Evolutionary conservation across 768 basidiomycete genomes (phyloP), one percentile per base, ranked within the genome.

Genomic region (Tephrocybe sp.): DNA sequence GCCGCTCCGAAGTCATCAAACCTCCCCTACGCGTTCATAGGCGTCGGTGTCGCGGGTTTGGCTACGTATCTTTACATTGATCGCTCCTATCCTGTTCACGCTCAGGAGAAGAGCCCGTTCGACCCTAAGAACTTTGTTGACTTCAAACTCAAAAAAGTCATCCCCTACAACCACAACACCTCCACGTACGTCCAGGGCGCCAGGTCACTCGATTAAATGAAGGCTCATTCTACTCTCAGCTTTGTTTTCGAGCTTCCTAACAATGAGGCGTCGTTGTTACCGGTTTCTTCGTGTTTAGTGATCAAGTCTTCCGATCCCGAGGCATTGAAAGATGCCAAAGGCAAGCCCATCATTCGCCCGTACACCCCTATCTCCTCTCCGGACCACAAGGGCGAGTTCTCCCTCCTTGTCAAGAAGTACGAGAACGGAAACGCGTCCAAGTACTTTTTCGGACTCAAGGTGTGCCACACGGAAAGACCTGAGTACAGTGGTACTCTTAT

Each of bases 111-210:
- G 63, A 87, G 84, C 56, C 82, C 86, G 11, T 77, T 93, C 21
- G 86, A 89, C 63, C 80, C 89, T 7, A 70, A 89, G 50, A 82
- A 85, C 55, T 92, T 86, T 61, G 68, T 84, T 42, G 83, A 91
- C 64, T 87, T 97, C 69, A 85, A 83, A 64, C 82, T 98, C 60
- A 88, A 88, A 67, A 82, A 83, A 61, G 67, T 92, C 52, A 71
- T 84, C 52, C 86, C 86, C 0, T 97, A 96, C 77, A 98, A 97
- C 80, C 88, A 98, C 79, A 97, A 98, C 71, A 88, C 92, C 12
- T 75, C 90, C 26, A 82, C 79, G 83, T 93, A 55, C 49, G 77
- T 57, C 35, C 32, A 21, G 16, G 4, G 2, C 41, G 30, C 45
- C 12, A 34, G 26, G 27, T 19, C 24, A 18, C 22, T 36, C 19